A percentile compares a stretch with the other conserved stretches of the same genome.
Evolutionary conservation across 768 basidiomycete genomes (phyloP).

Genomic region (Boletus sensibilis): DNA sequence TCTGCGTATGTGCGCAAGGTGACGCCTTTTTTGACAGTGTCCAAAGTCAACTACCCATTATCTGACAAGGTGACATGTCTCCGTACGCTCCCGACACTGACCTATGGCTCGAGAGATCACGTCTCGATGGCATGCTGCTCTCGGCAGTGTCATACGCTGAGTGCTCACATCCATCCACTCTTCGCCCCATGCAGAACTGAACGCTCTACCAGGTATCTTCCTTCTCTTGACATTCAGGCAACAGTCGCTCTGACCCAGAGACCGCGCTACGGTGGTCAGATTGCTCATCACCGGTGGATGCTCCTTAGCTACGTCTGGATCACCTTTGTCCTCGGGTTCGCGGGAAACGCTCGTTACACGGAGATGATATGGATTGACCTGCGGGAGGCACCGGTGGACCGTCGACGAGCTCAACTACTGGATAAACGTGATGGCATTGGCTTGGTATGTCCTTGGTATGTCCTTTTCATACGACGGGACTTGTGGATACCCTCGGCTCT

Average conservation of each 20-base stretch:
- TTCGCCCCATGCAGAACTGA: not conserved
- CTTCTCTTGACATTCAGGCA: slow-evolving; percentile 22
- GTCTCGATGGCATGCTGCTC: slow-evolving; percentile 25
- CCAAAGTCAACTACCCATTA: not conserved
- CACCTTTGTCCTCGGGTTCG: slow-evolving; percentile 28
- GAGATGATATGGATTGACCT: slow-evolving; percentile 35
- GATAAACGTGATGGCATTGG: slow-evolving; percentile 22
- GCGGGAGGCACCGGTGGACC: slow-evolving; percentile 17
- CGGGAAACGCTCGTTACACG: slow-evolving; percentile 26
- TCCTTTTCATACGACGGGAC: not conserved
- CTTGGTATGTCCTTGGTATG: slow-evolving; percentile 14
- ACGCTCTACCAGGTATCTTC: slow-evolving; percentile 18
- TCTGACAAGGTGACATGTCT: slow-evolving; percentile 9
- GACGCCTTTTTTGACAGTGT: not conserved
- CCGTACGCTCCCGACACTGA: slow-evolving; percentile 19
- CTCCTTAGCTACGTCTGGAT: slow-evolving; percentile 25
- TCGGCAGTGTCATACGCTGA: slow-evolving; percentile 23
- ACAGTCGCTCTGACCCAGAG: slow-evolving; percentile 3
- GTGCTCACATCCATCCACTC: not conserved
- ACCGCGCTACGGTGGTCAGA: not conserved
- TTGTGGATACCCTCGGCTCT: not conserved
- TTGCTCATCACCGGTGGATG: not conserved
- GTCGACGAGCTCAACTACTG: slow-evolving; percentile 9
- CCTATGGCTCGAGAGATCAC: slow-evolving; percentile 30
- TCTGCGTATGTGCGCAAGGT: not conserved